These are phyloP conservation scores for Stemphylium lycopersici DNA, from an alignment of 2,329 filamentous ascomycete species.

Conservation along the genomic window DNA sequence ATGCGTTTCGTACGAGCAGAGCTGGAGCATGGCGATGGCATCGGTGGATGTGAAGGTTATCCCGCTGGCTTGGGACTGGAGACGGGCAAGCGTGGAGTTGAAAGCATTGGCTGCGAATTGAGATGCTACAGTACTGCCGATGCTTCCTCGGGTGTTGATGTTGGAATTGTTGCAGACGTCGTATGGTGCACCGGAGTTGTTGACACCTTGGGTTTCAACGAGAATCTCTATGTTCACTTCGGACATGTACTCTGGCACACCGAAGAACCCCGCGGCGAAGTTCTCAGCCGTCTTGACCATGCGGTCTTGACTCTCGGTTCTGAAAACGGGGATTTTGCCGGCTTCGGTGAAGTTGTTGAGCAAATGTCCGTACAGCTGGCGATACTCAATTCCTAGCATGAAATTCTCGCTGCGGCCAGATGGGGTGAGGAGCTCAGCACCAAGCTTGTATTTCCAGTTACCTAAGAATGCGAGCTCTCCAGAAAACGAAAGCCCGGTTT, in stretches of 20 bases:
- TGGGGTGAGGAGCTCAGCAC: slow-evolving; percentile 39
- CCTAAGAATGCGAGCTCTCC: slow-evolving; percentile 36
- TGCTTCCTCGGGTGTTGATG: slow-evolving; percentile 31
- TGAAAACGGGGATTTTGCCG: slow-evolving; percentile 49
- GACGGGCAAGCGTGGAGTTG: slow-evolving; percentile 36
- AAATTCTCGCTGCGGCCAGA: slow-evolving; percentile 49
- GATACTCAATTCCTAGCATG: slow-evolving; percentile 49
- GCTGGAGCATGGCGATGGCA: slow-evolving; percentile 50
- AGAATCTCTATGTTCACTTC: slow-evolving; percentile 41
- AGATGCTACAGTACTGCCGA: slow-evolving; percentile 32
- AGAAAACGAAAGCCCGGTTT: slow-evolving; percentile 29
- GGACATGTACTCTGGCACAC: slow-evolving; percentile 37
- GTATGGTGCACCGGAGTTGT: slow-evolving; percentile 41
- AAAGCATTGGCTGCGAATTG: slow-evolving; percentile 35
- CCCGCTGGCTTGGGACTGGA: slow-evolving; percentile 34
- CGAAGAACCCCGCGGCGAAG: slow-evolving; percentile 43
- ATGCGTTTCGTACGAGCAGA: slow-evolving; percentile 42
- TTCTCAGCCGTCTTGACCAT: slow-evolving; percentile 44
- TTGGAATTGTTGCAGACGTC: slow-evolving; percentile 40
- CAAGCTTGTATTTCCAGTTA: slow-evolving; percentile 39
- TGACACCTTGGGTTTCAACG: slow-evolving; percentile 32
- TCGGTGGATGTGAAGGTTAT: slow-evolving; percentile 45
- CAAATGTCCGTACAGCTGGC: slow-evolving; percentile 51
- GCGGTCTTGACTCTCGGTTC: slow-evolving; percentile 39
- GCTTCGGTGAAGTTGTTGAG: slow-evolving; percentile 53